A percentile compares a stretch with the other conserved stretches of the same genome.
Conservation (phyloP, 106 monocot genomes). For the Phalaenopsis aphrodite region DNA sequence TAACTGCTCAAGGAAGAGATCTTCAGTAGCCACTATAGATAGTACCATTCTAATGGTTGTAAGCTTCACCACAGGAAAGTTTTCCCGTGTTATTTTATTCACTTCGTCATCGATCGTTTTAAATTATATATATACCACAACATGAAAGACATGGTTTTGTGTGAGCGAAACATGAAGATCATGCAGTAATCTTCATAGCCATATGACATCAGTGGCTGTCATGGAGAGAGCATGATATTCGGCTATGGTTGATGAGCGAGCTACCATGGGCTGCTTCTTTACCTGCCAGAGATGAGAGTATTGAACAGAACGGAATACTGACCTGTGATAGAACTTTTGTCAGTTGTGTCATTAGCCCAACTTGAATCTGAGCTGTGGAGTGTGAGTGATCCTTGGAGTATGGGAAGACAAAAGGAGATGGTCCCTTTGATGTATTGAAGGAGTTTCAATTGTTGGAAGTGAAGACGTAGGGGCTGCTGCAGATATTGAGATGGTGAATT, state of each 20-base stretch:
- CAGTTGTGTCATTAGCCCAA: neutral
- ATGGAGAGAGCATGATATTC: neutral
- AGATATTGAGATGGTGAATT: neutral
- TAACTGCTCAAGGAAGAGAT: no score
- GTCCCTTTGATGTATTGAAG: neutral
- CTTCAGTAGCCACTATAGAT: no score
- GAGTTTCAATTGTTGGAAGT: neutral
- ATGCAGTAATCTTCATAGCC: no score
- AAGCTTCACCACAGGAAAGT: no score
- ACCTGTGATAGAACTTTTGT: neutral
- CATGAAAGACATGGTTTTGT: no score
- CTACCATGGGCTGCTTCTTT: neutral
- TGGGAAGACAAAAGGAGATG: neutral
- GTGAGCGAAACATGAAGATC: neutral
- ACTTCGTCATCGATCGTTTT: no score
- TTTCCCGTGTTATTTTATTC: no score
- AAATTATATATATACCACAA: no score
- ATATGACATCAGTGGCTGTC: neutral
- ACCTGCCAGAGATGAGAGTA: conserved; percentile 9
- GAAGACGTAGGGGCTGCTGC: neutral
- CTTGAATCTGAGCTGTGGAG: neutral
- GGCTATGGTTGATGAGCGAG: neutral
- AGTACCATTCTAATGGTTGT: no score
- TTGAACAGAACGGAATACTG: neutral
- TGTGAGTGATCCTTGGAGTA: neutral